Conservation (phyloP, 208 protist genomes). For the Kentomonas sorsogonicus region DNA sequence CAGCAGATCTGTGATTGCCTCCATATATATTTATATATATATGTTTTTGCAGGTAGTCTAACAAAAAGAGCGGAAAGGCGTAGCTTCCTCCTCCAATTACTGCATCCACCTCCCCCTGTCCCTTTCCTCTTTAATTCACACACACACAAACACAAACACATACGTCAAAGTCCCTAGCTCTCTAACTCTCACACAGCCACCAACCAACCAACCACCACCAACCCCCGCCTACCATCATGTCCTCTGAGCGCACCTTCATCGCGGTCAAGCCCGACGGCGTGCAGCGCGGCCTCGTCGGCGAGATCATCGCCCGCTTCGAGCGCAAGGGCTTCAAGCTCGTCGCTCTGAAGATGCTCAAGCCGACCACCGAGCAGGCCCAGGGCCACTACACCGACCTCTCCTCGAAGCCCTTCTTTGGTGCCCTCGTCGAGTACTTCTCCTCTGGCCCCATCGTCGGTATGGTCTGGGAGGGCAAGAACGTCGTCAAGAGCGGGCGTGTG, state of each 20-base stretch:
- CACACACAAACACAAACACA: too few species aligned
- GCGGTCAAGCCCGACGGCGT: constrained; percentile 95
- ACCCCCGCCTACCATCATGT: constrained; percentile 24
- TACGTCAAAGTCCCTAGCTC: too few species aligned
- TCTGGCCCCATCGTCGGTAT: constrained; percentile 96
- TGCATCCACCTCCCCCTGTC: too few species aligned
- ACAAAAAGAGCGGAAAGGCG: too few species aligned
- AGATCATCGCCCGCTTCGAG: constrained; percentile 96
- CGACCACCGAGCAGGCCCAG: constrained; percentile 77
- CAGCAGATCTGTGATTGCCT: too few species aligned
- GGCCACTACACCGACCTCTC: constrained; percentile 88
- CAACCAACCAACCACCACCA: constrained; percentile 1
- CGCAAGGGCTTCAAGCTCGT: constrained; percentile 95
- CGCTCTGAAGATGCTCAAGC: constrained; percentile 90
- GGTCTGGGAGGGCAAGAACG: constrained; percentile 96
- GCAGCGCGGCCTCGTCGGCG: constrained; percentile 90
- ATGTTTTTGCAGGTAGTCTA: too few species aligned
- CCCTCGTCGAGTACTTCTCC: constrained; percentile 93
- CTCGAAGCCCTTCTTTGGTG: constrained; percentile 92
- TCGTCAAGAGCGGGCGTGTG: constrained; percentile 89
- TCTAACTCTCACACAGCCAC: too few species aligned
- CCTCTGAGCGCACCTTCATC: constrained; percentile 94
- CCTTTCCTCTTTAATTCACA: neutral
- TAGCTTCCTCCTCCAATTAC: too few species aligned
- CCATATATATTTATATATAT: too few species aligned